Conservation (phyloP, 768 basidiomycete genomes). For the Cystobasidium onofrii region DNA sequence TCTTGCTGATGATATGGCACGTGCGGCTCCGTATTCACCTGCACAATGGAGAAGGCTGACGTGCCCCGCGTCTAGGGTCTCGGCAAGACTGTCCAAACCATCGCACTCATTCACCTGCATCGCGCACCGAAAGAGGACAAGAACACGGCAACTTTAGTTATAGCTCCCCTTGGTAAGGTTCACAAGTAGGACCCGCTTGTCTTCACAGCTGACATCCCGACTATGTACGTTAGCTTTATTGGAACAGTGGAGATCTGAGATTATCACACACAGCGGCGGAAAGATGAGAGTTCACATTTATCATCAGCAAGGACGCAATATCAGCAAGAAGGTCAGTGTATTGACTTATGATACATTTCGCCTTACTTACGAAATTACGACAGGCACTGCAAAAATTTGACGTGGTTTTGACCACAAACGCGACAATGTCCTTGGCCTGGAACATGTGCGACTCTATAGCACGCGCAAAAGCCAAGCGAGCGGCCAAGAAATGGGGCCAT, state of each 20-base stretch:
- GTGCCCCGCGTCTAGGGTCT: too few relatives aligned
- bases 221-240: constrained; percentile 62
- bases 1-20: constrained; percentile 62
- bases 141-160: constrained; percentile 60
- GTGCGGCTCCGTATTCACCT: too few relatives aligned
- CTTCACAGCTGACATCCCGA: too few relatives aligned
- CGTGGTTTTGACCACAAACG: constrained; percentile 59
- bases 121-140: constrained; percentile 49
- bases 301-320: constrained; percentile 55
- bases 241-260: constrained; percentile 52
- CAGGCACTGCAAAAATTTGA: constrained; percentile 55
- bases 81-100: constrained; percentile 89
- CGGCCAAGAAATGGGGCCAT: constrained; percentile 41
- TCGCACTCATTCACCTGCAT: constrained; percentile 62
- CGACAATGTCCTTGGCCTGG: constrained; percentile 56
- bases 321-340: constrained; percentile 16
- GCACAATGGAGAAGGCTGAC: too few relatives aligned
- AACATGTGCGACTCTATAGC: constrained; percentile 32
- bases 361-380: too few relatives aligned
- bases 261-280: constrained; percentile 52
- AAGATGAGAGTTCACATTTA: constrained; percentile 55
- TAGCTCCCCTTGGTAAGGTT: constrained; percentile 51
- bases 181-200: too few relatives aligned
- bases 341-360: too few relatives aligned
- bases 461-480: constrained; percentile 37